Base-by-base conservation (phyloP, 176 grass and related monocot genomes). In the Phoenix roebelenii region DNA sequence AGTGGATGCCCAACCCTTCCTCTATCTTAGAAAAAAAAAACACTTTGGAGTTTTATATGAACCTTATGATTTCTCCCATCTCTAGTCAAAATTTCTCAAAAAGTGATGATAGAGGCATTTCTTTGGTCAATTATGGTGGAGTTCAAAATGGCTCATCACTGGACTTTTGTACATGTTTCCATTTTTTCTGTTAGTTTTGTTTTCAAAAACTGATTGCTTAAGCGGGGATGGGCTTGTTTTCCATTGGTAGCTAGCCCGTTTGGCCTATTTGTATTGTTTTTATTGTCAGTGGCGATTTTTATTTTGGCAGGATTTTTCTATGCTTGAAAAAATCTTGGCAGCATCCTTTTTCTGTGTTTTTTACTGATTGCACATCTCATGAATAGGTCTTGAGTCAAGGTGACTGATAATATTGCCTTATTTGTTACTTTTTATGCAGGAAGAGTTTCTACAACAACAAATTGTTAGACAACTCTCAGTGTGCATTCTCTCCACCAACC, bases 401-500 rank as follows among this genome's bases (percentile, higher is more conserved):
- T 44, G 10, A 12, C 35, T 3, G 35, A 44, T 44, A 44, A 44
- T 10, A 14, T 44, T 9, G 35, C 14, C 29, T 49, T 4, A 4
- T 55, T 10, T 49, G 24, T 59, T 4, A n/a, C 49, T 23, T 65
- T 16, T 65, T 17, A 16, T 79, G 52, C 69, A 91, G 84, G 81
- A 82, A 88, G 63, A 87, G 65, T 23, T 91, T 81, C 69, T 44
- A 25, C 25, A 26, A 71, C 55, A 58, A 62, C 39, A 23, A 61
- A 39, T 63, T 55, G 18, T 63, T 85, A 25, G 62, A 80, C 35
- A n/a, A 70, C 19, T 78, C 66, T 18, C 75, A 85, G 18, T 97
- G 84, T 67, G 87, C 86, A 17, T 91, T 97, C 67, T 75, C 87
- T 17, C 80, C 84, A 2, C 92, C 92, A 64, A 97, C 87, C 16